A percentile compares a stretch with the other conserved stretches of the same genome.
Evolutionary conservation across 345 rosid genomes (phyloP).

Genomic region (Punica granatum): DNA sequence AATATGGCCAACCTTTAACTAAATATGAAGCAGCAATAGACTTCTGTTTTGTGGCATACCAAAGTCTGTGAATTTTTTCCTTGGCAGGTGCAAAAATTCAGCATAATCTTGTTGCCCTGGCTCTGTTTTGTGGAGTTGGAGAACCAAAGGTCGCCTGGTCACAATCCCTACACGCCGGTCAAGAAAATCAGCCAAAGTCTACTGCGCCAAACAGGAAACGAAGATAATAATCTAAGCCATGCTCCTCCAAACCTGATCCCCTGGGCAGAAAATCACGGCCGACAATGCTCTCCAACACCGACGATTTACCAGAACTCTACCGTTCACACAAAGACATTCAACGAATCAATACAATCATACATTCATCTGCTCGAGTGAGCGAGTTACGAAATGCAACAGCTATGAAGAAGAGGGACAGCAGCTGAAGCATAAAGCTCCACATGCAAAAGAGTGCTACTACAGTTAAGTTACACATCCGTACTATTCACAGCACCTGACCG

Average conservation of each 20-base stretch:
- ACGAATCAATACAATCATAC: neutral
- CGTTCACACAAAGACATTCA: neutral
- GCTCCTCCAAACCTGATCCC: slow-evolving; percentile 43
- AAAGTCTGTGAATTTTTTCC: slow-evolving; percentile 35
- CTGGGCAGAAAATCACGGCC: slow-evolving; percentile 68
- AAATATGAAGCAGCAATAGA: neutral
- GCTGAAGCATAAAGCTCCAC: neutral
- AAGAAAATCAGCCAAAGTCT: neutral
- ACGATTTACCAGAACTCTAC: slow-evolving; percentile 65
- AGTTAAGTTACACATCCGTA: neutral
- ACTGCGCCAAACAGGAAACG: neutral
- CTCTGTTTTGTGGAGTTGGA: slow-evolving; percentile 56
- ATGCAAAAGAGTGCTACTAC: neutral
- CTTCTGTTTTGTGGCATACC: slow-evolving; percentile 18
- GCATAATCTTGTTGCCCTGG: slow-evolving; percentile 44
- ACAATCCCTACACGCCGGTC: slow-evolving; percentile 39
- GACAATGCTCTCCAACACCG: slow-evolving; percentile 64
- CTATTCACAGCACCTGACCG: slow-evolving; percentile 35
- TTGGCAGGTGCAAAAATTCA: slow-evolving; percentile 57
- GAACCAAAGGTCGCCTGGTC: slow-evolving; percentile 63
- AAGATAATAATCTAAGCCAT: neutral
- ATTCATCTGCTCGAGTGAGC: neutral
- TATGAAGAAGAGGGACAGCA: neutral
- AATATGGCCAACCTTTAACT: no score
- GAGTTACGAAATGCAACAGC: neutral